Base-by-base conservation (phyloP, 805 yeast species). In the Yarrowia bubula region DNA sequence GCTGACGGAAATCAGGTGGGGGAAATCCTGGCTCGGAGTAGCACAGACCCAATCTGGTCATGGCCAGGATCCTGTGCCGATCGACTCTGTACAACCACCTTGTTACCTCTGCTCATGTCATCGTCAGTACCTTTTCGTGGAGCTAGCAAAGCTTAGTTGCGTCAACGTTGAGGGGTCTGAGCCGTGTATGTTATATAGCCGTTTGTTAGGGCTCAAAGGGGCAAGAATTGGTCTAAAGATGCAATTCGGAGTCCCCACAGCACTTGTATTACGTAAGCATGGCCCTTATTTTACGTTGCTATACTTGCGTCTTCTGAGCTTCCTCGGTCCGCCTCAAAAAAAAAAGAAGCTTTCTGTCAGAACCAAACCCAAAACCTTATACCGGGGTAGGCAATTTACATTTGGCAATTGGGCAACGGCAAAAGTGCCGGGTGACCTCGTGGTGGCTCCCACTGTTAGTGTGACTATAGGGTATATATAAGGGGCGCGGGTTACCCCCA, bases 371-470 rank as follows among this genome's bases (percentile, higher is more conserved):
- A 7, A 47, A 22, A 47, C 28, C 22, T n/a, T 47, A 33, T 14
- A 31, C 37, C 50, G 37, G 50, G 50, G 37, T 31, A 31, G 48
- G 31, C 50, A 46, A n/a, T 46, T 44, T 28, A 46, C 50, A 22
- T 46, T 46, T 31, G 22, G 13, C 50, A 31, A 31, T 3, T 46
- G 33, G 22, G 53, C 35, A 44, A 44, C 47, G 47, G 47, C 47
- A 44, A 44, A 47, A 32, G 39, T 17, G 39, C 53, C 53, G 18
- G 53, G 18, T 47, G 53, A 47, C 53, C 53, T 47, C 53, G 53
- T 47, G 51, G 51, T 18, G 37, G 28, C 28, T 22, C 28, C 28
- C 28, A 5, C 28, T 8, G 22, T 44, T 44, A 44, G 48, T 28
- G 48, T 22, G 17, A 6, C 33, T 5, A 3, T 47, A 15, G 53